These are phyloP conservation scores for Lonicera japonica DNA, from an alignment of 129 eudicot species.

Conservation along the genomic window DNA sequence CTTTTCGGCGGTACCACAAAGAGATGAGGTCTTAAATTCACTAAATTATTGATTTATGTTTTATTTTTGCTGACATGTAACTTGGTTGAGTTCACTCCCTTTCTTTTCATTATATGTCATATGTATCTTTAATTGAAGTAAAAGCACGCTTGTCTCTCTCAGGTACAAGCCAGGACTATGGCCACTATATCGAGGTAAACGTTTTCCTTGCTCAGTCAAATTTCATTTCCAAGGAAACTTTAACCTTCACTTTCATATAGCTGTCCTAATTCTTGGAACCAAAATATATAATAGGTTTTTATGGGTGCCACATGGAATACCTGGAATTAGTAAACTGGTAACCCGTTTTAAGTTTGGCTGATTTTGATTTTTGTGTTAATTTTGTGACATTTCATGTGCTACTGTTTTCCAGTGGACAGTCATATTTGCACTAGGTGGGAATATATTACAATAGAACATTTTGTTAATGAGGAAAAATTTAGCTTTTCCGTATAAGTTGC, in stretches of 20 bases:
- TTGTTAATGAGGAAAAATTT: too few relatives aligned
- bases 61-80: not conserved
- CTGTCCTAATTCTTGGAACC: too few relatives aligned
- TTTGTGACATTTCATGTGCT: too few relatives aligned
- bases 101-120: not conserved
- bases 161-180: slow-evolving; percentile 80
- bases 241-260: too few relatives aligned
- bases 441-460: too few relatives aligned
- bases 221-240: too few relatives aligned
- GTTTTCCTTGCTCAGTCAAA: not conserved
- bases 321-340: not conserved
- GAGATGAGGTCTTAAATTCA: slow-evolving; percentile 64
- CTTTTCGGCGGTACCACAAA: slow-evolving; percentile 79
- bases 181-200: slow-evolving; percentile 94
- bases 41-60: not conserved
- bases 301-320: not conserved
- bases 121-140: not conserved
- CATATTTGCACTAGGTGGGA: too few relatives aligned
- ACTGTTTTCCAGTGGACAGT: too few relatives aligned
- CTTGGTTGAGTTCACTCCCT: too few relatives aligned
- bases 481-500: too few relatives aligned
- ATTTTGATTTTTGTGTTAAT: not conserved
- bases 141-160: slow-evolving; percentile 21
- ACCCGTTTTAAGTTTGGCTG: not conserved
- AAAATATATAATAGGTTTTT: not conserved